A percentile compares a stretch with the other conserved stretches of the same genome.
phyloP scores from a whole-genome alignment of 2,329 filamentous ascomycete species.

The Ceratocystis huliohia region DNA sequence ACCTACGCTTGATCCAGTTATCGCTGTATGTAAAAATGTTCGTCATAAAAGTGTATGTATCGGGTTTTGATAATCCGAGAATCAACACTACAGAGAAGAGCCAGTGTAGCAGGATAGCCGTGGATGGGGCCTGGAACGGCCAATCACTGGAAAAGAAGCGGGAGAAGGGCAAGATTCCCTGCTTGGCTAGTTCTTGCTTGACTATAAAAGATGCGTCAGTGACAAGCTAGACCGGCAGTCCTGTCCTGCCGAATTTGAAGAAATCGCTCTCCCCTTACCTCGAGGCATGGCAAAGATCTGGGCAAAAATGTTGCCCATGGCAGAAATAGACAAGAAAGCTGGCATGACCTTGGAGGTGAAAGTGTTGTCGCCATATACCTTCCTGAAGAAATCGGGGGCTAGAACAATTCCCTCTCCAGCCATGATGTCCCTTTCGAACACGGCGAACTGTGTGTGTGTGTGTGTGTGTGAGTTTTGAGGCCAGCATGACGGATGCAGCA shows the following conservation, averaged over 20 bases:
- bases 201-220: slow-evolving; percentile 25
- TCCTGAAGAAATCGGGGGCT: slow-evolving; percentile 48
- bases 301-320: slow-evolving; percentile 49
- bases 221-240: background rate
- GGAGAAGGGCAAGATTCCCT: slow-evolving; percentile 53
- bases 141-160: slow-evolving; percentile 56
- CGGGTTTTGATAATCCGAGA: slow-evolving; percentile 7
- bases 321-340: slow-evolving; percentile 47
- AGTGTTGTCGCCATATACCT: slow-evolving; percentile 43
- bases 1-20: slow-evolving; percentile 48
- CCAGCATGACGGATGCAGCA: too few species aligned
- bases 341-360: slow-evolving; percentile 38
- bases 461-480: background rate
- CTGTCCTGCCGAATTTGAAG: background rate
- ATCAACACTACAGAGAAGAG: slow-evolving; percentile 15
- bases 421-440: slow-evolving; percentile 45
- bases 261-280: slow-evolving; percentile 26
- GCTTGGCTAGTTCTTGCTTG: slow-evolving; percentile 56
- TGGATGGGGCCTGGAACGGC: slow-evolving; percentile 40
- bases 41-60: slow-evolving; percentile 19
- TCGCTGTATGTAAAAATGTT: slow-evolving; percentile 26
- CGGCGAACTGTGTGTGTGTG: slow-evolving; percentile 35
- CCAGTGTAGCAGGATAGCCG: slow-evolving; percentile 17
- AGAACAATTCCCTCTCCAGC: slow-evolving; percentile 47
- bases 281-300: slow-evolving; percentile 19